Evolutionary conservation across 1,284 basidiomycete genomes (phyloP), one percentile per base, ranked within the genome.

Genomic region (Cutaneotrichosporon sp.): DNA sequence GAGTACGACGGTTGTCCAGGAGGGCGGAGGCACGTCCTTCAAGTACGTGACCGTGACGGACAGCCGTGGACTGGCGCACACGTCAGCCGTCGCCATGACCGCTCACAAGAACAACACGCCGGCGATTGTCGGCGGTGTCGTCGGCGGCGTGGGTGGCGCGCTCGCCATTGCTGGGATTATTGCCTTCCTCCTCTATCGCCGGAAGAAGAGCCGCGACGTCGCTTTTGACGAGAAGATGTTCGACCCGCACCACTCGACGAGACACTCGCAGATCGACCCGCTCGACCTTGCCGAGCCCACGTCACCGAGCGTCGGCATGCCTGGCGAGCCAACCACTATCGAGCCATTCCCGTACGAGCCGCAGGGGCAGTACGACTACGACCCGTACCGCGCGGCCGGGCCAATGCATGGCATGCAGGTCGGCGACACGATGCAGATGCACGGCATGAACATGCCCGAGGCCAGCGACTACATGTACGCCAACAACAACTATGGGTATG

Each of bases 161-260:
- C 58, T 77, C 1, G 56, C 81, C 30, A 69, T 68, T 16, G 70
- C 70, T 7, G 69, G 79, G 14, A 47, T 76, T 8, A 73, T 71
- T 65, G 80, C 75, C 72, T 73, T 79, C 70, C 69, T 70, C 61
- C 68, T 75, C 65, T 70, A 69, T 51, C 67, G 71, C 32, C 70
- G 70, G 51, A 66, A 69, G 31, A 71, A 67, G 64, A 70, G 70
- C 55, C 58, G 67, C 49, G 70, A 70, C 34, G 66, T 73, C 30
- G 80, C 78, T 4, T 81, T 80, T 62, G 80, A 80, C 64, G 80
- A 81, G 60, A 79, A 76, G 72, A 80, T 80, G 67, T 78, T 80
- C 61, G 78, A 78, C 69, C 78, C 77, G 16, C 64, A 71, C 53
- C 69, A 68, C 47, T 71, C 65, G 36, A 71, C 71, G 34, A 70